A percentile compares a stretch with the other conserved stretches of the same genome.
Conservation (phyloP, 2,329 filamentous ascomycete species). For the Beauveria pseudobassiana region DNA sequence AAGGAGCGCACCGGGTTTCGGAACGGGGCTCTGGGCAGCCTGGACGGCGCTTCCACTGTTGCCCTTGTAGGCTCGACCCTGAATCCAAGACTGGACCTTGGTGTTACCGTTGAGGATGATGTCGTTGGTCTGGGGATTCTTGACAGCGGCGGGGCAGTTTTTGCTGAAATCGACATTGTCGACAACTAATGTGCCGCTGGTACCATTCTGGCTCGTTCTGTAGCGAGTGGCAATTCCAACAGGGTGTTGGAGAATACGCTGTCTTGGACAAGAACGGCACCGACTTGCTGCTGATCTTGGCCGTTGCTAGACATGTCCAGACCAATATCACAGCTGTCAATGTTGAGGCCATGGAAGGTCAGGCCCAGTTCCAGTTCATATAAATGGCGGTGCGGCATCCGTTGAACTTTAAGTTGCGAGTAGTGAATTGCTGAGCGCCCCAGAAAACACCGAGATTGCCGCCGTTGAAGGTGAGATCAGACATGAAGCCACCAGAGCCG, state of each 20-base stretch:
- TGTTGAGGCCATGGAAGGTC: constrained; percentile 68
- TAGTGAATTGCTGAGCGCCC: constrained; percentile 83
- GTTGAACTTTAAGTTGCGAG: constrained; percentile 75
- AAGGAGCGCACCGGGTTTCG: constrained; percentile 62
- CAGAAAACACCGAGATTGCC: constrained; percentile 72
- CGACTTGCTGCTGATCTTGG: constrained; percentile 62
- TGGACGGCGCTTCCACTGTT: constrained; percentile 49
- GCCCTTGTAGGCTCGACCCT: constrained; percentile 66
- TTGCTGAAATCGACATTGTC: constrained; percentile 81
- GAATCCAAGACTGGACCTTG: constrained; percentile 64
- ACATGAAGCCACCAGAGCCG: constrained; percentile 77
- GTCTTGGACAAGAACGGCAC: constrained; percentile 78
- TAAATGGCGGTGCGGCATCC: constrained; percentile 74
- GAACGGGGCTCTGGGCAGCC: constrained; percentile 41
- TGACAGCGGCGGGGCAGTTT: constrained; percentile 60
- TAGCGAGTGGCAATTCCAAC: constrained; percentile 68
- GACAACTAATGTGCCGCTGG: constrained; percentile 75
- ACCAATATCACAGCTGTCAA: constrained; percentile 68
- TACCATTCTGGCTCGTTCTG: constrained; percentile 50
- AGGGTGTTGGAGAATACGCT: constrained; percentile 67
- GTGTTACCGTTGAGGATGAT: constrained; percentile 62
- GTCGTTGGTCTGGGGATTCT: constrained; percentile 45
- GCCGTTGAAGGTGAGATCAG: constrained; percentile 75
- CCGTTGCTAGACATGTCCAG: constrained; percentile 68
- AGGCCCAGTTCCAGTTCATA: constrained; percentile 91